These are phyloP conservation scores for Phylloboletellus chloephorus DNA, from an alignment of 1,284 basidiomycete species.

Conservation along the genomic window DNA sequence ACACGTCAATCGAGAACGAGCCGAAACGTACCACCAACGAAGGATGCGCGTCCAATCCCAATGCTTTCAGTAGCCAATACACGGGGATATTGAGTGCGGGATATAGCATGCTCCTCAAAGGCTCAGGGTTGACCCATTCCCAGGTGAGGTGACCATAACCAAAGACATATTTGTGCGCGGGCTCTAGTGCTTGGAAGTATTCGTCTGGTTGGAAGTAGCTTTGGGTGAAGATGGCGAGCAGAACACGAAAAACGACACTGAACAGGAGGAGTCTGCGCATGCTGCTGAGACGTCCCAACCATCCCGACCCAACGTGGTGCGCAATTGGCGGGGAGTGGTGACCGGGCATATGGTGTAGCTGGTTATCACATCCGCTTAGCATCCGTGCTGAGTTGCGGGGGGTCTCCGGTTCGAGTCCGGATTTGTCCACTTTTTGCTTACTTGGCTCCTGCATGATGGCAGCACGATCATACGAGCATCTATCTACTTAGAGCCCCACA, in stretches of 20 bases:
- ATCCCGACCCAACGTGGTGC: too few relatives aligned
- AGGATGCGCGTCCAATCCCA: slow-evolving; percentile 32
- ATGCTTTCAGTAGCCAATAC: slow-evolving; percentile 64
- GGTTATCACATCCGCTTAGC: slow-evolving; percentile 48
- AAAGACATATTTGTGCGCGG: slow-evolving; percentile 85
- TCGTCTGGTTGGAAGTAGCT: slow-evolving; percentile 98
- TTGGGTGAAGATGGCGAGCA: slow-evolving; percentile 63
- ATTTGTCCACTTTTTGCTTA: slow-evolving; percentile 32
- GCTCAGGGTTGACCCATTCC: slow-evolving; percentile 83
- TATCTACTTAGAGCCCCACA: too few relatives aligned
- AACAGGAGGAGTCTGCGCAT: slow-evolving; percentile 20
- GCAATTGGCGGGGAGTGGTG: too few relatives aligned
- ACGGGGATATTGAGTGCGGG: slow-evolving; percentile 74
- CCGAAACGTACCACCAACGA: slow-evolving; percentile 24
- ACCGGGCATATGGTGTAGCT: slow-evolving; percentile 44
- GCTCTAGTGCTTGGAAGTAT: slow-evolving; percentile 92
- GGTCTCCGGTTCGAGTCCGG: slow-evolving; percentile 41
- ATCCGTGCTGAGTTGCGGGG: slow-evolving; percentile 32
- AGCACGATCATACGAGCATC: too few relatives aligned
- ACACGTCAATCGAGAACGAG: neutral
- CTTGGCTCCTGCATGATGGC: too few relatives aligned
- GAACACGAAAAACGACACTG: slow-evolving; percentile 46
- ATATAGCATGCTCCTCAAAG: slow-evolving; percentile 69
- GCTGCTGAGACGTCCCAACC: neutral
- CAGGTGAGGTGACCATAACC: slow-evolving; percentile 92